phyloP scores from a whole-genome alignment of 805 yeast genomes.

The Helenozyma baotianmanensis region DNA sequence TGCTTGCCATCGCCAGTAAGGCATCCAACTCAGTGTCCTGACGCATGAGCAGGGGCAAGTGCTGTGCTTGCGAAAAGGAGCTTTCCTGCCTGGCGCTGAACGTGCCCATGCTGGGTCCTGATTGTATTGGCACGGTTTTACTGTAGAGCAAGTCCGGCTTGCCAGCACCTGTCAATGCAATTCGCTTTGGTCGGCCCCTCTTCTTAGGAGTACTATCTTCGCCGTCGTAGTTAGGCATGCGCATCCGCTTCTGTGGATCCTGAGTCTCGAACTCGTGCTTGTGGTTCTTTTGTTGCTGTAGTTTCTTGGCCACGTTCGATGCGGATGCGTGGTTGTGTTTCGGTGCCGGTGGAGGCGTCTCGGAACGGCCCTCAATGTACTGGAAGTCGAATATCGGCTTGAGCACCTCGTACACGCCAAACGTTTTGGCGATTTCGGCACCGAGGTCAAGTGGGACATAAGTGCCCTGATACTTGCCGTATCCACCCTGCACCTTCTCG shows the following conservation, averaged over 20 bases:
- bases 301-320: constrained; percentile 33
- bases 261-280: no score
- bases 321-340: constrained; percentile 46
- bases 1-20: constrained; percentile 28
- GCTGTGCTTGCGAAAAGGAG: constrained; percentile 4
- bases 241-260: no score
- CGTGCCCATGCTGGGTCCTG: constrained; percentile 29
- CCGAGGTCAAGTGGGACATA: constrained; percentile 42
- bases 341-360: constrained; percentile 46
- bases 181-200: constrained; percentile 34
- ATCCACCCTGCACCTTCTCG: constrained; percentile 71
- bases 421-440: constrained; percentile 33
- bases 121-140: constrained; percentile 32
- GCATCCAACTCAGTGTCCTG: constrained; percentile 42
- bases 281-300: constrained; percentile 9
- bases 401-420: constrained; percentile 49
- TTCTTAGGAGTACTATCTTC: no score
- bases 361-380: constrained; percentile 37
- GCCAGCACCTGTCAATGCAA: constrained; percentile 15
- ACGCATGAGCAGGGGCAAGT: constrained; percentile 16
- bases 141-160: constrained; percentile 28
- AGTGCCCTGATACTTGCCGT: constrained; percentile 62
- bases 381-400: constrained; percentile 62
- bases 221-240: no score
- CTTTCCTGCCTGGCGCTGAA: constrained; percentile 16